These are phyloP conservation scores for Colletotrichum simmondsii DNA, from an alignment of 2,329 filamentous ascomycete species.

Conservation along the genomic window DNA sequence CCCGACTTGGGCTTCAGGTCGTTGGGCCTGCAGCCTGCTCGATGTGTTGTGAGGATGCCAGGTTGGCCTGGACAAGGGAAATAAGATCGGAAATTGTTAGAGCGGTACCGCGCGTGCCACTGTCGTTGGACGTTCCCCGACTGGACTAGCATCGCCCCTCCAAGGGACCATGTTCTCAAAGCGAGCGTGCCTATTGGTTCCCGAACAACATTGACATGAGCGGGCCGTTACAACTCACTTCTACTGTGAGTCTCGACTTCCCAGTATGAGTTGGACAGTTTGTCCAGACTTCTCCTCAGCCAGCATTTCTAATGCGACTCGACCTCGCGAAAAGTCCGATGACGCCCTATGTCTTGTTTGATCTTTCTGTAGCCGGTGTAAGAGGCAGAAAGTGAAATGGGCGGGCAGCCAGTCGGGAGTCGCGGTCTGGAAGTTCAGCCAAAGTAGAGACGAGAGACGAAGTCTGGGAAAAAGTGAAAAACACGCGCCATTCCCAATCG, in stretches of 20 bases:
- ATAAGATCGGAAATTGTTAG: constrained; percentile 2
- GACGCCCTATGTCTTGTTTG: constrained; percentile 14
- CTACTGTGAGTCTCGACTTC: too few species aligned
- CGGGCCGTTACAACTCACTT: constrained; percentile 23
- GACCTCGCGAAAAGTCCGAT: not conserved
- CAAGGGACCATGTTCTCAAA: constrained; percentile 17
- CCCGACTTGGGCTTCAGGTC: not conserved
- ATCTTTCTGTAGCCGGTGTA: constrained; percentile 15
- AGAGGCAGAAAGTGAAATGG: constrained; percentile 26
- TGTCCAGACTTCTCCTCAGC: not conserved
- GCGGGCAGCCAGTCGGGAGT: constrained; percentile 12
- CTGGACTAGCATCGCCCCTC: constrained; percentile 1
- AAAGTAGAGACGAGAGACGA: constrained; percentile 17
- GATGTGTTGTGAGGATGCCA: not conserved
- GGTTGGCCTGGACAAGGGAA: constrained; percentile 3
- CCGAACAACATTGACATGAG: not conserved
- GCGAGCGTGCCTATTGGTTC: constrained; percentile 13
- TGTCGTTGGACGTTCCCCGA: not conserved
- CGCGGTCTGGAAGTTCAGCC: constrained; percentile 10
- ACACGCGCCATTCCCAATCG: constrained; percentile 15
- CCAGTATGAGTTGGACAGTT: not conserved
- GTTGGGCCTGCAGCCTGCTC: not conserved
- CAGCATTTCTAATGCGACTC: not conserved
- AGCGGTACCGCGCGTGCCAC: not conserved
- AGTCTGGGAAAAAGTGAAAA: constrained; percentile 32